These are phyloP conservation scores for Starmerella stellata DNA, from an alignment of 805 yeast species.

Conservation along the genomic window DNA sequence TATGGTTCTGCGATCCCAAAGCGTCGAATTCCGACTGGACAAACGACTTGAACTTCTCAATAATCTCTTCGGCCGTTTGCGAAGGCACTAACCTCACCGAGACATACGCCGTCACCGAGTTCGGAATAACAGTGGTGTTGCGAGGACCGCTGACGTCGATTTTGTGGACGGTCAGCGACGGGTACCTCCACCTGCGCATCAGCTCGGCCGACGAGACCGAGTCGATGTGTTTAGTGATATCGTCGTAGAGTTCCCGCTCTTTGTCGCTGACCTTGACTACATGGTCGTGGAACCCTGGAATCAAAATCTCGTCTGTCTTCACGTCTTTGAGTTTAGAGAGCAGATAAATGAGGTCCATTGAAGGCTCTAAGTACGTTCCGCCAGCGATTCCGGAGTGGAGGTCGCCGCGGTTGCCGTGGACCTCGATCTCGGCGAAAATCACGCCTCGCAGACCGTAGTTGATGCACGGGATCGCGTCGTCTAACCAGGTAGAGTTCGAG, in stretches of 20 bases:
- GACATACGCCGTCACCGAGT: conserved; percentile 51
- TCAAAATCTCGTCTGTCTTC: conserved; percentile 35
- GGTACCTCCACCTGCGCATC: conserved; percentile 71
- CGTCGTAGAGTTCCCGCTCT: conserved; percentile 45
- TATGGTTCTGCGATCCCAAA: conserved; percentile 42
- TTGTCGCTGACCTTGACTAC: conserved; percentile 37
- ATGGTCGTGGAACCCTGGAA: conserved; percentile 59
- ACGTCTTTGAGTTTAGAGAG: conserved; percentile 40
- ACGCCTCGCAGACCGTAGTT: conserved; percentile 92
- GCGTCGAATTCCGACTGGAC: conserved; percentile 32
- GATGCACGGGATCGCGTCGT: conserved; percentile 71
- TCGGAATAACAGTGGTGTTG: conserved; percentile 78
- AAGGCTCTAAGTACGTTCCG: conserved; percentile 75
- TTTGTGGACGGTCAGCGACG: conserved; percentile 74
- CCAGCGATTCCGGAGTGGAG: conserved; percentile 95
- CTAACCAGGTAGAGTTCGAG: conserved; percentile 88
- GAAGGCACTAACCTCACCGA: conserved; percentile 82
- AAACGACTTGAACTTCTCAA: conserved; percentile 31
- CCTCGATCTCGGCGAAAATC: conserved; percentile 54
- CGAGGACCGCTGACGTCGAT: conserved; percentile 79
- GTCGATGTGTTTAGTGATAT: conserved; percentile 30
- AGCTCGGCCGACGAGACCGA: conserved; percentile 29
- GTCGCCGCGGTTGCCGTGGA: conserved; percentile 62
- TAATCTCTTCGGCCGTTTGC: conserved; percentile 49
- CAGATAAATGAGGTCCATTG: conserved; percentile 62